These are phyloP conservation scores for Aureobasidium lini DNA, from an alignment of 2,329 filamentous ascomycete genomes.

Conservation along the genomic window DNA sequence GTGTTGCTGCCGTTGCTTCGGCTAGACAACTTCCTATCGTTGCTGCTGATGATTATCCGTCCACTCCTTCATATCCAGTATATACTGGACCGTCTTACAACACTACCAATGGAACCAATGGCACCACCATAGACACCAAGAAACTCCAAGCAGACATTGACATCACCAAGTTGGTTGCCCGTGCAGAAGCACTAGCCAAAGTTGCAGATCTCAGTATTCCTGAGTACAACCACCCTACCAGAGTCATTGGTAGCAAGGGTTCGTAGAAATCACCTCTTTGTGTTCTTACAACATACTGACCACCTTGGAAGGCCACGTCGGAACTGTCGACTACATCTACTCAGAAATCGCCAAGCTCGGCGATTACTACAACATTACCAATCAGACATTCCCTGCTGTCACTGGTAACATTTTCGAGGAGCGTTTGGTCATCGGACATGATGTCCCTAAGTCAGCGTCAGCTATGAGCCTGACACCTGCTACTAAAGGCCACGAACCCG, in stretches of 20 bases:
- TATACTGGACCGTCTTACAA: not conserved
- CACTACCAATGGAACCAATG: not conserved
- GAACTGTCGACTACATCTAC: conserved; percentile 26
- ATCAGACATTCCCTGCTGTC: conserved; percentile 32
- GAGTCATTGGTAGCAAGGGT: conserved; percentile 63
- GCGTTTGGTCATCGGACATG: conserved; percentile 45
- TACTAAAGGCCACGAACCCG: conserved; percentile 19
- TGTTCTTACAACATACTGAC: not conserved
- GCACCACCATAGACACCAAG: not conserved
- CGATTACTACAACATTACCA: conserved; percentile 55
- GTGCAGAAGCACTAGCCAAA: conserved; percentile 54
- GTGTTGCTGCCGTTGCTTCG: conserved; percentile 4
- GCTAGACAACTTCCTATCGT: conserved; percentile 8
- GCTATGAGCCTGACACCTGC: conserved; percentile 35
- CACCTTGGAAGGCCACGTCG: conserved; percentile 15
- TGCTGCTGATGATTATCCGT: not conserved
- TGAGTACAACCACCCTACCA: conserved; percentile 61
- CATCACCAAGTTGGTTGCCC: conserved; percentile 47
- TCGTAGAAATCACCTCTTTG: conserved; percentile 10
- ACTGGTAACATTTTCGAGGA: conserved; percentile 23
- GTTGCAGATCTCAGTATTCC: conserved; percentile 52
- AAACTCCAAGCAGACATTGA: conserved; percentile 50
- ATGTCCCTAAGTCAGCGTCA: conserved; percentile 54
- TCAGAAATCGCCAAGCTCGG: conserved; percentile 38
- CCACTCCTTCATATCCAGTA: not conserved